Percentiles rank a stretch among this genome's conserved stretches.
phyloP scores from a whole-genome alignment of 148 eudicot genomes.

The Agrostemma githago region DNA sequence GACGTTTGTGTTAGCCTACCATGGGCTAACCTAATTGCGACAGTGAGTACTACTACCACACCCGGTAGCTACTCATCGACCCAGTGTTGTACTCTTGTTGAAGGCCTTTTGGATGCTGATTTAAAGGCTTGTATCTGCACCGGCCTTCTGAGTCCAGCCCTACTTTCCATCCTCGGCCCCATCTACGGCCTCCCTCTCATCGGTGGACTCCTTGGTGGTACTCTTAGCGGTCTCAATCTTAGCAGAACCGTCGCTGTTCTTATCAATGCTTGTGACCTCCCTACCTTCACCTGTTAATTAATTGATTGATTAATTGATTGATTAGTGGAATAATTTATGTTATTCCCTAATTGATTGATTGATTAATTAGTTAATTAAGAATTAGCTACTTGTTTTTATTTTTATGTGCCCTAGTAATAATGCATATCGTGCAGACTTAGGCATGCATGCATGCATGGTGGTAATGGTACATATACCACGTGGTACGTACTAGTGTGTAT shows the following conservation, averaged over 20 bases:
- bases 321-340: too few relatives aligned
- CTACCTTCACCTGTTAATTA: neutral
- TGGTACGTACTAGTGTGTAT: too few relatives aligned
- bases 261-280: slow-evolving; percentile 1
- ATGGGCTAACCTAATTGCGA: neutral
- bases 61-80: too few relatives aligned
- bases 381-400: too few relatives aligned
- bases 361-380: too few relatives aligned
- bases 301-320: too few relatives aligned
- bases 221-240: neutral
- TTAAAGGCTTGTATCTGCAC: neutral
- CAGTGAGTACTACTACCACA: neutral
- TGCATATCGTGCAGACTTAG: too few relatives aligned
- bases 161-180: neutral
- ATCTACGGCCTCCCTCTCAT: neutral
- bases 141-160: neutral
- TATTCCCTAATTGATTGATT: too few relatives aligned
- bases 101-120: neutral
- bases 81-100: neutral
- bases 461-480: too few relatives aligned
- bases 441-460: neutral
- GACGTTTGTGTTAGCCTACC: neutral
- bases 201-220: neutral
- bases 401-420: too few relatives aligned
- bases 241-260: neutral